Conservation (phyloP, 1,139 yeast genomes). For the Suhomyces wounanorum region DNA sequence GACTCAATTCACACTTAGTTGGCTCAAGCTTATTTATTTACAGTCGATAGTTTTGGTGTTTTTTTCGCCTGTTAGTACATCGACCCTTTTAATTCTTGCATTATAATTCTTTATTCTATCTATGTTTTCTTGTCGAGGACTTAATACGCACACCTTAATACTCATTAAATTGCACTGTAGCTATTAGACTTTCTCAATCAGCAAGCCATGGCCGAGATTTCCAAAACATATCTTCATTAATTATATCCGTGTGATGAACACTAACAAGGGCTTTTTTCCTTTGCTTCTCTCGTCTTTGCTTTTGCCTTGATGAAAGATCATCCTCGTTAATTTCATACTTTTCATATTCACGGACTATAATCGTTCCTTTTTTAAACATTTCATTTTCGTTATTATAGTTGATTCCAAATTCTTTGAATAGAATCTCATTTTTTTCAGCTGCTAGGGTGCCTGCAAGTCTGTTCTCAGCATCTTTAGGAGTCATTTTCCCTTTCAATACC, state of each 20-base stretch:
- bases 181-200: neutral
- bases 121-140: constrained; percentile 1
- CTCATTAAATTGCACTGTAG: too few relatives aligned
- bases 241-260: constrained; percentile 56
- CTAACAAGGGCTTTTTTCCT: constrained; percentile 50
- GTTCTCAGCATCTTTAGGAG: constrained; percentile 78
- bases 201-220: constrained; percentile 38
- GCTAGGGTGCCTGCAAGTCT: constrained; percentile 72
- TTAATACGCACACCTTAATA: neutral
- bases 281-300: constrained; percentile 50
- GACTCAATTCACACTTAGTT: constrained; percentile 33
- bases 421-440: constrained; percentile 82
- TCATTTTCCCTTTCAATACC: constrained; percentile 67
- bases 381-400: constrained; percentile 92
- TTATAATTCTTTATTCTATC: constrained; percentile 2
- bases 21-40: constrained; percentile 6
- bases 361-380: constrained; percentile 83
- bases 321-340: constrained; percentile 15
- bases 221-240: constrained; percentile 60
- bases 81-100: constrained; percentile 12
- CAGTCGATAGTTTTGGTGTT: constrained; percentile 4
- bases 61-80: neutral
- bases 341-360: constrained; percentile 57
- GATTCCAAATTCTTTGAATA: constrained; percentile 74
- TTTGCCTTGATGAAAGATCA: constrained; percentile 44